Conservation (phyloP, 1,284 basidiomycete species). For the Tilletia indica region DNA sequence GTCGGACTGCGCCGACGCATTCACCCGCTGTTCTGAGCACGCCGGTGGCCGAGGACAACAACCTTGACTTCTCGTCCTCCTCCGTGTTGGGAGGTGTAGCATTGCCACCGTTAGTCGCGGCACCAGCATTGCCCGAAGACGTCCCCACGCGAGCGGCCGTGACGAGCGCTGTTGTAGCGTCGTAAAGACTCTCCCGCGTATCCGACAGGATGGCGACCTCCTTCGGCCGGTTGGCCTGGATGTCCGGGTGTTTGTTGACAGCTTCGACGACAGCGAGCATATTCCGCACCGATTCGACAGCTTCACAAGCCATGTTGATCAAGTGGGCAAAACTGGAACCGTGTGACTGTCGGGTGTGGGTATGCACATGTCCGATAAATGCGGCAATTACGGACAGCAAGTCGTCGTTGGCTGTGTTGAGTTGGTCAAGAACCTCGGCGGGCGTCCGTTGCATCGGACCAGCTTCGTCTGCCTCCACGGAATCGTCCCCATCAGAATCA, state of each 20-base stretch:
- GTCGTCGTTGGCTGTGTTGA: conserved; percentile 63
- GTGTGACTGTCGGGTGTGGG: conserved; percentile 80
- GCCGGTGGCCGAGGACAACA: conserved; percentile 78
- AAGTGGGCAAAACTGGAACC: conserved; percentile 82
- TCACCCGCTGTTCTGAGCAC: conserved; percentile 66
- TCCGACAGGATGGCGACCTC: conserved; percentile 51
- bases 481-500: conserved; percentile 61
- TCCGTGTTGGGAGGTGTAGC: conserved; percentile 62
- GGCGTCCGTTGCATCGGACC: conserved; percentile 68
- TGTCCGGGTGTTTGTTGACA: conserved; percentile 35
- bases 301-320: conserved; percentile 88
- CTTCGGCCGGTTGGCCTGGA: conserved; percentile 34
- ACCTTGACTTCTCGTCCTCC: conserved; percentile 70
- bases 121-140: conserved; percentile 37
- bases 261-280: conserved; percentile 88
- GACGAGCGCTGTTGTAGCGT: conserved; percentile 79
- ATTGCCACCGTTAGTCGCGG: conserved; percentile 49
- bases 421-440: conserved; percentile 59
- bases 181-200: conserved; percentile 79
- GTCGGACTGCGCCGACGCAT: conserved; percentile 43
- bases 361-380: conserved; percentile 94
- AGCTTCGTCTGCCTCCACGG: conserved; percentile 59
- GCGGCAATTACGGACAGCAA: conserved; percentile 91
- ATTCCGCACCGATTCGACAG: conserved; percentile 87
- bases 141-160: conserved; percentile 73